These are phyloP conservation scores for Begonia fuchsioides DNA, from an alignment of 306 rosid species.

Conservation along the genomic window DNA sequence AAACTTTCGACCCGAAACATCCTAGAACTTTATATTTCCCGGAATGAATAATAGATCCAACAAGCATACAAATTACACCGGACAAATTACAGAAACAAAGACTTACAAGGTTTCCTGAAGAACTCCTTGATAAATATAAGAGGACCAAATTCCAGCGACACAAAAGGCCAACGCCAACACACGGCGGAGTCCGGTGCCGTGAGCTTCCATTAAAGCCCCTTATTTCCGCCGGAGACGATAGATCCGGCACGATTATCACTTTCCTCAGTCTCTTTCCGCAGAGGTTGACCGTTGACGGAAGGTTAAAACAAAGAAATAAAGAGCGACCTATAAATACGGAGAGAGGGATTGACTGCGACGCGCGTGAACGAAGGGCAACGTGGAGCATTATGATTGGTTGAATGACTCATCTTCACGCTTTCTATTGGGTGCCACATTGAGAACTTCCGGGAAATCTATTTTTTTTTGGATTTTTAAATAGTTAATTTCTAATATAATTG, in stretches of 20 bases:
- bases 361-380: conserved; percentile 20
- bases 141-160: conserved; percentile 88
- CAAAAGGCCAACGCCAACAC: conserved; percentile 59
- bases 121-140: conserved; percentile 89
- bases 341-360: no score
- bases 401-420: conserved; percentile 9
- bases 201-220: conserved; percentile 56
- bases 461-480: no score
- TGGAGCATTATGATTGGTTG: conserved; percentile 32
- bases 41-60: no score
- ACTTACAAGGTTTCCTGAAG: conserved; percentile 90
- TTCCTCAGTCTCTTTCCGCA: conserved; percentile 4
- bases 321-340: conserved; percentile 11
- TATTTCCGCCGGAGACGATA: conserved; percentile 17
- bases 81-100: no score
- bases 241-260: conserved; percentile 12
- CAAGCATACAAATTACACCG: no score
- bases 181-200: conserved; percentile 66
- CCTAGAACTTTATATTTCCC: no score
- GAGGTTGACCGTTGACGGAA: no score
- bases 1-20: no score
- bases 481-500: no score
- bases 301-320: conserved; percentile 9
- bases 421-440: conserved; percentile 37
- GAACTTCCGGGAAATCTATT: no score